Evolutionary conservation across 257 asterid species (phyloP), one percentile per base, ranked within the genome.

Genomic region (Ajuga chamaepitys): DNA sequence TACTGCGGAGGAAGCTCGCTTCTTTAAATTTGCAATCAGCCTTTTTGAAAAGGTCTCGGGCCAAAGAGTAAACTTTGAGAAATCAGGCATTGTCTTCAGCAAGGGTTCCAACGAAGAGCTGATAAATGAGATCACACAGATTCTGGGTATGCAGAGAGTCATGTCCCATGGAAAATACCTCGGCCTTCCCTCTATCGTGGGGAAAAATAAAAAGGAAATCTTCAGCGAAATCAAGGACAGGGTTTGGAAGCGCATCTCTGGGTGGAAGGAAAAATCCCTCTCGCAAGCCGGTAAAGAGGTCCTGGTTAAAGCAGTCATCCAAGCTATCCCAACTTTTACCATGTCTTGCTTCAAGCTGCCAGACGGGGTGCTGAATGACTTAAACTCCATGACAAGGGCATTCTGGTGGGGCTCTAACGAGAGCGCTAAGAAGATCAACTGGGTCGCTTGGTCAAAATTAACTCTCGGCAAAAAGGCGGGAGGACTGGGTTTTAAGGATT

Each of bases 41-140:
- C 7, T 4, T 5, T 46, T 4, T 18, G 54, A 47, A 17, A 8
- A 5, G 4, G 3, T 11, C 4, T 47, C 54, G 1, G 54, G 26
- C 0, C 54, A 47, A 7, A 1, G 0, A 0, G 21, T 17, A 0
- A 47, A 47, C 17, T 5, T 47, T 0, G 54, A 47, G 0, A 47
- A 47, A 7, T 47, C 54, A 0, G 9, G 25, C 0, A 17, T 47
- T 1, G 1, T 16, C 1, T 18, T 47, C 21, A 47, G 26, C 4
- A 12, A n/a, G n/a, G n/a, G n/a, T n/a, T n/a, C n/a, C n/a, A n/a
- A n/a, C n/a, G n/a, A n/a, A n/a, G n/a, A n/a, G n/a, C n/a, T n/a
- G n/a, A n/a, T n/a, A n/a, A n/a, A 4, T 0, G 1, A 1, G 2
- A 9, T 7, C 0, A 5, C 20, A 3, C 4, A 7, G 2, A 7